Percentiles rank a stretch among this genome's conserved stretches.
Conservation (phyloP, 805 yeast species). For the Saccharomycopsis vini region DNA sequence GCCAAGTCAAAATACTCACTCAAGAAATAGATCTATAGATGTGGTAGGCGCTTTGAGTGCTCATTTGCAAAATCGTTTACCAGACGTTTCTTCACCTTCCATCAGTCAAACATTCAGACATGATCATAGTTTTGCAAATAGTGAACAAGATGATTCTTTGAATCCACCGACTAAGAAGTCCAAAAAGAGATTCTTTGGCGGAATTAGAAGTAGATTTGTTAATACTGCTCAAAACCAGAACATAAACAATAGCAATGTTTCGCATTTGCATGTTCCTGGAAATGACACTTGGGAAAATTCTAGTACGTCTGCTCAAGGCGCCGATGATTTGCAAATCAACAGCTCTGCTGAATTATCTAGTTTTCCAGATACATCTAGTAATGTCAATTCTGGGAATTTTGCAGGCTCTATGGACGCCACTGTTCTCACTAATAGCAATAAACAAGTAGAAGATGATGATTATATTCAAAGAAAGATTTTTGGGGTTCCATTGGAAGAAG, state of each 20-base stretch:
- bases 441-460: not conserved
- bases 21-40: slow-evolving; percentile 12
- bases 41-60: not conserved
- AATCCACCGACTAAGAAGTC: slow-evolving; percentile 10
- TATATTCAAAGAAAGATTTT: slow-evolving; percentile 33
- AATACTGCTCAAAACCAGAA: no score
- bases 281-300: not conserved
- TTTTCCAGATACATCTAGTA: not conserved
- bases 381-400: no score
- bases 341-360: slow-evolving; percentile 18
- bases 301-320: not conserved
- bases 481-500: slow-evolving; percentile 52
- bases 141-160: slow-evolving; percentile 17
- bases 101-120: no score
- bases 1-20: slow-evolving; percentile 7
- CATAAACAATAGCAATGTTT: not conserved
- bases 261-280: slow-evolving; percentile 4
- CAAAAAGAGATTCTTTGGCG: slow-evolving; percentile 18
- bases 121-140: no score
- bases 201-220: slow-evolving; percentile 18
- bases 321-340: slow-evolving; percentile 18
- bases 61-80: no score
- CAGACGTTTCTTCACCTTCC: slow-evolving; percentile 5
- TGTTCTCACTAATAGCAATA: not conserved
- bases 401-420: no score